Evolutionary conservation across 768 basidiomycete genomes (phyloP).

Genomic region (Tulasnella calospora): DNA sequence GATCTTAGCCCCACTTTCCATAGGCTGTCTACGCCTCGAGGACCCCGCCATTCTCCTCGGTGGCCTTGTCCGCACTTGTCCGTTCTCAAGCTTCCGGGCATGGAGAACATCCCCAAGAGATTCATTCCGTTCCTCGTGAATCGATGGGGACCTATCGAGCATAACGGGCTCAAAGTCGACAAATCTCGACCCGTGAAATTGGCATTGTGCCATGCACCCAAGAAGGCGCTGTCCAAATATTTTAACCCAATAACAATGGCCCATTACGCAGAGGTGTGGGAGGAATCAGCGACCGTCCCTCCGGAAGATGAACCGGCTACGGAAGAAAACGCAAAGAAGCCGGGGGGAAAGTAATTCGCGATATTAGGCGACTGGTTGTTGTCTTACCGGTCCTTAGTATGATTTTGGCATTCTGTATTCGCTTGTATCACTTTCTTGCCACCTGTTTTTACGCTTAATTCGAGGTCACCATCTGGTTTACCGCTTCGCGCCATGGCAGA

Average conservation of each 20-base stretch:
- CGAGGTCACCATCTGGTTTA: no score
- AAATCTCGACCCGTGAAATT: neutral
- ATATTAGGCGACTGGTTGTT: no score
- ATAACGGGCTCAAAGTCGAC: neutral
- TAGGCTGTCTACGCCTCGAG: neutral
- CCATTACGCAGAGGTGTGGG: neutral
- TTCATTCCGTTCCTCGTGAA: neutral
- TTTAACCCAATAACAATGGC: neutral
- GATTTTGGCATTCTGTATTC: no score
- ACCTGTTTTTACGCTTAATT: no score
- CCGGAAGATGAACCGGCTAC: neutral
- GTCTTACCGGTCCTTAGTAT: no score
- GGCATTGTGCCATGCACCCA: neutral
- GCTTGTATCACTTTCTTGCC: no score
- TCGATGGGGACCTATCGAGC: neutral
- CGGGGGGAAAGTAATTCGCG: no score
- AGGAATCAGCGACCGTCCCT: neutral
- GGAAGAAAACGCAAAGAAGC: no score
- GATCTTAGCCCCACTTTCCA: neutral
- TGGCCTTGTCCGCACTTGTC: neutral
- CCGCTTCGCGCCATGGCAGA: no score
- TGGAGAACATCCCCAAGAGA: neutral
- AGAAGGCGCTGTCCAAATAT: neutral
- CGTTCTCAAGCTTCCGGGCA: neutral
- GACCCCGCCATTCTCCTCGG: neutral